Evolutionary conservation across 1,284 basidiomycete species (phyloP).

Genomic region (Hypsizygus ulmarius): DNA sequence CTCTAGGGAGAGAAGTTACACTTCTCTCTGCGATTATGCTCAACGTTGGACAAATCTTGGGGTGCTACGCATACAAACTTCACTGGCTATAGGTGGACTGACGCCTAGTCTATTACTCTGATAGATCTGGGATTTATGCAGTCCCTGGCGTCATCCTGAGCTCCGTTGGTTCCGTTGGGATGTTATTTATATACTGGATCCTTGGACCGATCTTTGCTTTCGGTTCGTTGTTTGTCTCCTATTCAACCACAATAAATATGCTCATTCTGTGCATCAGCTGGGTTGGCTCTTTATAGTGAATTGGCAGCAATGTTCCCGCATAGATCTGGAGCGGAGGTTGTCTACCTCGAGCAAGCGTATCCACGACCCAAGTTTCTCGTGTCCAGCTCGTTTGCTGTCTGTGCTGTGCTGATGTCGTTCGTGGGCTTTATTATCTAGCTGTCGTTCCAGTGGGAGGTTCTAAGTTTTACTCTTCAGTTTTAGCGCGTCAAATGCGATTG

Average conservation of each 20-base stretch:
- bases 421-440: conserved; percentile 8
- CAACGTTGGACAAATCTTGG: conserved; percentile 32
- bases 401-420: conserved; percentile 30
- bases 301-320: conserved; percentile 32
- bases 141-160: conserved; percentile 30
- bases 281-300: conserved; percentile 29
- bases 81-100: neutral
- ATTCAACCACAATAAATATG: neutral
- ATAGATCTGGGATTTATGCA: conserved; percentile 33
- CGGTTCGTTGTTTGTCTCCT: conserved; percentile 19
- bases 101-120: neutral
- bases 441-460: neutral
- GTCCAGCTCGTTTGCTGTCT: conserved; percentile 30
- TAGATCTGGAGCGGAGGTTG: conserved; percentile 33
- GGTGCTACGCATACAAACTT: conserved; percentile 18
- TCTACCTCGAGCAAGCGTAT: conserved; percentile 34
- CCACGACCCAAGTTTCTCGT: conserved; percentile 30
- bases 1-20: conserved; percentile 30
- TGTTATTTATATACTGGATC: conserved; percentile 29
- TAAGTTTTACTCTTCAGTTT: conserved; percentile 19
- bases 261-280: conserved; percentile 19
- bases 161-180: conserved; percentile 32
- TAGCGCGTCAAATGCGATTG: conserved; percentile 30
- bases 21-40: conserved; percentile 33
- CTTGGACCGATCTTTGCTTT: conserved; percentile 30